A percentile compares a stretch with the other conserved stretches of the same genome.
phyloP scores from a whole-genome alignment of 352 stramenopile genomes.

The Phytopythium helicoides region DNA sequence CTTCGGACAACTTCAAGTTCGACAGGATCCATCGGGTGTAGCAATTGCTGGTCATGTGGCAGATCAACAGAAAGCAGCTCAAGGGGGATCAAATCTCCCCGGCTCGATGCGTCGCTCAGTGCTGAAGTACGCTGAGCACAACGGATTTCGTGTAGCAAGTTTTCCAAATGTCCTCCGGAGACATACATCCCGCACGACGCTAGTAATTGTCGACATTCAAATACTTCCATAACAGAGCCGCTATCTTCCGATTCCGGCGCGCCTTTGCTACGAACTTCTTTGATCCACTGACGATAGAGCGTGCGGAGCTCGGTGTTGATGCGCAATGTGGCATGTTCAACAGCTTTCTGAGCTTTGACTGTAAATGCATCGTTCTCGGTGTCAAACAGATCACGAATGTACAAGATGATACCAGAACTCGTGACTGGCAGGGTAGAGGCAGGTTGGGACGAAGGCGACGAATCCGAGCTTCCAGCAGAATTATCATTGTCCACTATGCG shows the following conservation, averaged over 20 bases:
- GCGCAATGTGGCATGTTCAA: conserved; percentile 49
- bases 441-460: no score
- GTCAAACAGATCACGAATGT: conserved; percentile 48
- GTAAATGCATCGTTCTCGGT: conserved; percentile 13
- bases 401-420: conserved; percentile 38
- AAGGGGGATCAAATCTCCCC: conserved; percentile 9
- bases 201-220: conserved; percentile 49
- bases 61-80: conserved; percentile 16
- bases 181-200: conserved; percentile 41
- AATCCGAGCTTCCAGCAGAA: no score
- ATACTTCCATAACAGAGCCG: conserved; percentile 37
- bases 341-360: conserved; percentile 44
- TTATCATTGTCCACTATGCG: conserved; percentile 32
- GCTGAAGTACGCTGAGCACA: conserved; percentile 30
- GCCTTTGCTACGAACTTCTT: conserved; percentile 15
- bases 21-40: conserved; percentile 15
- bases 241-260: conserved; percentile 15
- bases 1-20: conserved; percentile 29
- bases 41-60: conserved; percentile 15
- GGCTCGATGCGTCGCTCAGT: conserved; percentile 11
- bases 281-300: conserved; percentile 55
- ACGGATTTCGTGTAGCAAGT: conserved; percentile 32
- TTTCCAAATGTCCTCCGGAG: conserved; percentile 35
- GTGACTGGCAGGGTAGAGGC: no score
- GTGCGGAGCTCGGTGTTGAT: conserved; percentile 62